Evolutionary conservation across 306 rosid species (phyloP).

Genomic region (Vicia villosa): DNA sequence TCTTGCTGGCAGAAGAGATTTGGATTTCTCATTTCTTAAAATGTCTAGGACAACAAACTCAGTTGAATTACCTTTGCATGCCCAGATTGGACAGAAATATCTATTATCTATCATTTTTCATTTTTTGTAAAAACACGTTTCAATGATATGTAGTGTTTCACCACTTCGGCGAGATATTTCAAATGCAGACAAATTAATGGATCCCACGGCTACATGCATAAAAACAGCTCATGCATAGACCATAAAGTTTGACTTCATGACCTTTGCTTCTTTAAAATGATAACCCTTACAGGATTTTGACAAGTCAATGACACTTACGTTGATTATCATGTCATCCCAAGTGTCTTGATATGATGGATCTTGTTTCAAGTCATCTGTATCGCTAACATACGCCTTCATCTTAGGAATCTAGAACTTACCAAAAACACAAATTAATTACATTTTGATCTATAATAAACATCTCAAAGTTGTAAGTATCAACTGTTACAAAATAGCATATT

Average conservation of each 20-base stretch:
- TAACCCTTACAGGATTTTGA: conserved; percentile 15
- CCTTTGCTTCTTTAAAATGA: conserved; percentile 13
- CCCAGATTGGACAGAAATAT: conserved; percentile 20
- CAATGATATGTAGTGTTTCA: conserved; percentile 23
- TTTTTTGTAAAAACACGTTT: conserved; percentile 15
- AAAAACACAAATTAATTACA: conserved; percentile 62
- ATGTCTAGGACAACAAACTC: conserved; percentile 9
- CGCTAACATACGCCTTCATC: conserved; percentile 98
- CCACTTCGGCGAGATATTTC: conserved; percentile 10
- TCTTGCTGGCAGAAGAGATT: conserved; percentile 27
- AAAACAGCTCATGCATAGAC: conserved; percentile 7
- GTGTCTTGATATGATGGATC: conserved; percentile 91
- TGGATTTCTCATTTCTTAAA: conserved; percentile 26
- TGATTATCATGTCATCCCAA: conserved; percentile 97
- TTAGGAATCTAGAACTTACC: conserved; percentile 99
- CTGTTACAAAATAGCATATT: conserved; percentile 4
- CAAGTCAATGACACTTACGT: conserved; percentile 59
- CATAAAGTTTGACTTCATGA: conserved; percentile 27
- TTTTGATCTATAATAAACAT: conserved; percentile 34
- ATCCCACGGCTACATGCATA: conserved; percentile 2
- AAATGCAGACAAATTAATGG: conserved; percentile 17
- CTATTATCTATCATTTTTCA: background rate
- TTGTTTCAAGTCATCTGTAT: conserved; percentile 90
- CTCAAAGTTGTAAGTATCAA: conserved; percentile 29
- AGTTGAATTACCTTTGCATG: conserved; percentile 9